Percentiles rank a stretch among this genome's conserved stretches.
These are phyloP conservation scores for Aspergillus tamarii DNA, from an alignment of 2,329 filamentous ascomycete species.

Conservation along the genomic window DNA sequence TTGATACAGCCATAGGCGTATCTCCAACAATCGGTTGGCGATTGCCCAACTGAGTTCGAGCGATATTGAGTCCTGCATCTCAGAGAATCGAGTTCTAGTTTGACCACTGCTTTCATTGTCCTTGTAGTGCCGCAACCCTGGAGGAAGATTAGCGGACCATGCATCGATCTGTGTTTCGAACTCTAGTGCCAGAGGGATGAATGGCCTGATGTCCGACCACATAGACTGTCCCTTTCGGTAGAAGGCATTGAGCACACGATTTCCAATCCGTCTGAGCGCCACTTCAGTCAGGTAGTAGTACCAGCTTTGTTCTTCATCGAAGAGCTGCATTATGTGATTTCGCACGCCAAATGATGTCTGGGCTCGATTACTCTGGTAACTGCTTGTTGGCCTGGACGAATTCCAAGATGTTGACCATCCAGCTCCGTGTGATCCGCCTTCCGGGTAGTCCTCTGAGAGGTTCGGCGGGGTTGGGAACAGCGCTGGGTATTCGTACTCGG, in stretches of 20 bases:
- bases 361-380: background rate
- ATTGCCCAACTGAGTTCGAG: constrained; percentile 33
- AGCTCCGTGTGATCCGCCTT: background rate
- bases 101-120: constrained; percentile 7
- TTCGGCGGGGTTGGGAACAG: constrained; percentile 36
- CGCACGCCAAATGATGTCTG: background rate
- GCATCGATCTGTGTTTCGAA: constrained; percentile 31
- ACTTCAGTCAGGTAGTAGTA: constrained; percentile 52
- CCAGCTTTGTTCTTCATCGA: constrained; percentile 44
- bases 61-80: background rate
- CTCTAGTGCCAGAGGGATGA: constrained; percentile 31
- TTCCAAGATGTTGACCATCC: background rate
- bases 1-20: constrained; percentile 34
- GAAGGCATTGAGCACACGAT: constrained; percentile 44
- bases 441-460: constrained; percentile 16
- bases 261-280: constrained; percentile 46
- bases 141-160: constrained; percentile 33
- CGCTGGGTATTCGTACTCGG: constrained; percentile 39
- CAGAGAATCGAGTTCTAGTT: background rate
- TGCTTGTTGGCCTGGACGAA: background rate
- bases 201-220: constrained; percentile 29
- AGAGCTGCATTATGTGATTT: constrained; percentile 18
- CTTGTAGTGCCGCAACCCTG: constrained; percentile 30
- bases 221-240: constrained; percentile 22
- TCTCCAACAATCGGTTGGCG: constrained; percentile 31